Evolutionary conservation across 768 basidiomycete genomes (phyloP).

Genomic region (Psilocybe sp.): DNA sequence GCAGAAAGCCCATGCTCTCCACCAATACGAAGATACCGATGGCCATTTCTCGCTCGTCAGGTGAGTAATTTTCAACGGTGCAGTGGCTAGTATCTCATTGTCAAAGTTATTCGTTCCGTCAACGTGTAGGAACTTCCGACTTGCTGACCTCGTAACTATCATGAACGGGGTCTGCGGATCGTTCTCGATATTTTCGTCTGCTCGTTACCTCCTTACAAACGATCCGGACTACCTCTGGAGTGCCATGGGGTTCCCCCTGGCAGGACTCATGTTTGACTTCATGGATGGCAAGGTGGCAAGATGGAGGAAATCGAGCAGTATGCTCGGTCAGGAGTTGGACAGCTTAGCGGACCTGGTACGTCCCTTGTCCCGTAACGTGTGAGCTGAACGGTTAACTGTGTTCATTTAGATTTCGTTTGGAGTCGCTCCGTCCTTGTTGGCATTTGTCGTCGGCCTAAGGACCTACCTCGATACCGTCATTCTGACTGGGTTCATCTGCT

Average conservation of each 20-base stretch:
- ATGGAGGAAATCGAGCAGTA: constrained; percentile 92
- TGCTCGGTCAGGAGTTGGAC: constrained; percentile 97
- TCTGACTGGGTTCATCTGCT: constrained; percentile 90
- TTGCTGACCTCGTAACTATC: constrained; percentile 97
- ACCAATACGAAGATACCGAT: constrained; percentile 84
- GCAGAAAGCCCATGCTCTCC: constrained; percentile 46
- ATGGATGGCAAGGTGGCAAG: constrained; percentile 97
- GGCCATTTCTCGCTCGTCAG: constrained; percentile 98
- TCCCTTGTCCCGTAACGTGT: background rate
- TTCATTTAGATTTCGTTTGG: constrained; percentile 87
- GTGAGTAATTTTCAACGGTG: constrained; percentile 38
- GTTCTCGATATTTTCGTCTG: constrained; percentile 91
- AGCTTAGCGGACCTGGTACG: constrained; percentile 92
- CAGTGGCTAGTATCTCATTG: constrained; percentile 11
- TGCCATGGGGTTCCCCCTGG: constrained; percentile 85
- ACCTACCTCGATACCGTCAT: constrained; percentile 88
- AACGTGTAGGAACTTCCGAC: constrained; percentile 84
- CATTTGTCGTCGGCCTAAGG: constrained; percentile 86
- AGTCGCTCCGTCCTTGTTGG: constrained; percentile 91
- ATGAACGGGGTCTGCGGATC: constrained; percentile 99
- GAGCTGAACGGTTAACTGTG: too few species aligned
- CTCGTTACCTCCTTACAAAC: constrained; percentile 79
- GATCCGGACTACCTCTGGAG: constrained; percentile 80
- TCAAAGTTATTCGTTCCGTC: constrained; percentile 13
- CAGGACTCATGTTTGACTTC: constrained; percentile 97